phyloP scores from a whole-genome alignment of 139 green algal genomes.

The Auxenochlorella pyrenoidosa region DNA sequence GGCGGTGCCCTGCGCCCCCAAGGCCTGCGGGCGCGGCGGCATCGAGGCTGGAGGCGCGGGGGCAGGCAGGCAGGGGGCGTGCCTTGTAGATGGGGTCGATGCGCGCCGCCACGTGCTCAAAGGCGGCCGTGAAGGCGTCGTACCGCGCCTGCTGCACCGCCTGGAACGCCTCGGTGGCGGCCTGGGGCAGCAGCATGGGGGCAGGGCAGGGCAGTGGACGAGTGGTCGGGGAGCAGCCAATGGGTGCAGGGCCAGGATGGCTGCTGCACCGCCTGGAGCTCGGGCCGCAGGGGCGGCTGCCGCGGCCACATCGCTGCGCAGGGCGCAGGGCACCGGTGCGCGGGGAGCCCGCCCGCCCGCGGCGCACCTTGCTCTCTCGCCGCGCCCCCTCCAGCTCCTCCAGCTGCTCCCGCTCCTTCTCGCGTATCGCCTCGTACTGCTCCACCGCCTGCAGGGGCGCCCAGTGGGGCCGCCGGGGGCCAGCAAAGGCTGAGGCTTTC shows the following conservation, averaged over 20 bases:
- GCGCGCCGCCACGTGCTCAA: slow-evolving; percentile 77
- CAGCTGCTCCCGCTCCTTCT: slow-evolving; percentile 80
- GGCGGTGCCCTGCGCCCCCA: too few species aligned
- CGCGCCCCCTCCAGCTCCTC: slow-evolving; percentile 77
- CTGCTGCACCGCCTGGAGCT: not conserved
- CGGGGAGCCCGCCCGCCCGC: not conserved
- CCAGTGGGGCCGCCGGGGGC: too few species aligned
- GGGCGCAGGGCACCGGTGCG: not conserved
- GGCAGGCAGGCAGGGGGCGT: not conserved
- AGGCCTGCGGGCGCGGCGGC: too few species aligned
- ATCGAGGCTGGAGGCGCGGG: too few species aligned
- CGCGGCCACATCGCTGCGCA: too few species aligned
- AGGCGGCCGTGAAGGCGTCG: slow-evolving; percentile 87
- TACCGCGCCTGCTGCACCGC: slow-evolving; percentile 70
- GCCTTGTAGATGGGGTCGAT: slow-evolving; percentile 98
- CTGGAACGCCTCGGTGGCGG: slow-evolving; percentile 72
- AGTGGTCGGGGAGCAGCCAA: too few species aligned
- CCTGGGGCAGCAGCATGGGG: not conserved
- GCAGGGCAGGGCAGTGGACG: not conserved
- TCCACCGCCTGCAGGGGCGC: slow-evolving; percentile 88
- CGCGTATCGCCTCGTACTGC: slow-evolving; percentile 90
- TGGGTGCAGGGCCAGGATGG: not conserved
- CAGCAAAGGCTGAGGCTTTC: too few species aligned
- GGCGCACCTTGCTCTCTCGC: slow-evolving; percentile 56
- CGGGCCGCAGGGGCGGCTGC: too few species aligned